phyloP scores from a whole-genome alignment of 345 rosid genomes.

The Physaria fendleri region DNA sequence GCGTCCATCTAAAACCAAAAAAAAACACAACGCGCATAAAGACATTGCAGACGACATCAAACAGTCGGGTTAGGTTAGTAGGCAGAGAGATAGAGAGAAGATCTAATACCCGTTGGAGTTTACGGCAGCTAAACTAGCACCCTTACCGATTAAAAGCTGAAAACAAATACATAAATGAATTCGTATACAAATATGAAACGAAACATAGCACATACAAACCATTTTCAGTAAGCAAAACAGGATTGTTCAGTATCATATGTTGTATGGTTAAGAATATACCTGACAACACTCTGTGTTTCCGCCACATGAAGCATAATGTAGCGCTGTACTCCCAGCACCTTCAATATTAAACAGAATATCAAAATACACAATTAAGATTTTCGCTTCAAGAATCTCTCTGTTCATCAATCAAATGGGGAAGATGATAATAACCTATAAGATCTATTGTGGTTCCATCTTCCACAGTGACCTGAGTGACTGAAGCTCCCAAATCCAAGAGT shows the following conservation, averaged over 20 bases:
- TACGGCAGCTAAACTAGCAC: conserved; percentile 63
- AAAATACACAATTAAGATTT: neutral
- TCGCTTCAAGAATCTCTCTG: neutral
- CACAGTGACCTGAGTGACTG: conserved; percentile 60
- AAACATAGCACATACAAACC: neutral
- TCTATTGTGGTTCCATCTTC: conserved; percentile 95
- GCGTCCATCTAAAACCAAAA: conserved; percentile 64
- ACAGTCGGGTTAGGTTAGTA: neutral
- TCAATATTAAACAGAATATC: conserved; percentile 16
- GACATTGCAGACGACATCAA: neutral
- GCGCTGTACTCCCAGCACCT: conserved; percentile 95
- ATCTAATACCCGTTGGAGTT: conserved; percentile 67
- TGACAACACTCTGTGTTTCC: conserved; percentile 90
- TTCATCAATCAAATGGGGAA: neutral
- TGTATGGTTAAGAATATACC: conserved; percentile 35
- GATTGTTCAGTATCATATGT: neutral
- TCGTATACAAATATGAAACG: neutral
- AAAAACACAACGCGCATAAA: conserved; percentile 7
- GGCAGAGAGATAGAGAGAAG: neutral
- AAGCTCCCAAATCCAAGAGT: conserved; percentile 88
- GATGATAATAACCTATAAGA: conserved; percentile 57
- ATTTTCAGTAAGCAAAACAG: neutral
- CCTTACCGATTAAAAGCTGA: conserved; percentile 71
- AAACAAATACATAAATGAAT: conserved; percentile 16
- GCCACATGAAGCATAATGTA: conserved; percentile 98